Evolutionary conservation across 2,329 filamentous ascomycete genomes (phyloP), one percentile per base, ranked within the genome.

Genomic region (Volutella citrinella): DNA sequence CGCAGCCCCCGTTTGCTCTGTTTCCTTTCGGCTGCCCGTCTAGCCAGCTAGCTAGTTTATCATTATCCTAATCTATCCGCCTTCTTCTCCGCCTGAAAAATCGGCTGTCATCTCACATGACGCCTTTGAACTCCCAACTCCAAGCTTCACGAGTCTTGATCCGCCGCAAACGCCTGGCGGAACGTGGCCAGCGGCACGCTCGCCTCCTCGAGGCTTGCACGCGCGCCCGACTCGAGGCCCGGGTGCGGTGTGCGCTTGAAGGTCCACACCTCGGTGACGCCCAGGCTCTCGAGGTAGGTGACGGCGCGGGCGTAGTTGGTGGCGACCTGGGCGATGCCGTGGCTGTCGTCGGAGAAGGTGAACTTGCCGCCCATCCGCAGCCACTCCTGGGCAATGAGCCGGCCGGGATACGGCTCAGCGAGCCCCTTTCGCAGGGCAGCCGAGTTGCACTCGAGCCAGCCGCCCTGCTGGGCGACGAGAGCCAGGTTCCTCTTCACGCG

Each of bases 261-360:
- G 5, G 72, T 77, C 73, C 74, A 82, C 3, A 93, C 65, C 38
- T 79, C 69, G 19, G 64, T 55, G 17, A 91, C 78, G 5, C 80
- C 82, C 10, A 87, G 64, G 39, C 67, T 72, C 44, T 79, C 72
- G 36, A 95, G 66, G 58, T 86, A 95, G 2, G 76, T 70, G 38
- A 94, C 63, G 6, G 85, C 79, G 24, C 76, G 76, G 27, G 60
- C 56, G 65, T 93, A 97, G 57, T 95, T 91, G 31, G 87, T 82
- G n/a, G 82, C 88, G 6, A 98, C 75, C 57, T 98, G 91, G 3
- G 77, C 84, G 38, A 88, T 76, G 23, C 87, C 87, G 66, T 98
- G 93, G 59, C 89, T 95, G 63, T 98, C 93, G 60, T 98, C 93
- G 7, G 87, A 95, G 50, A 98, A 74, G 33, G 88, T 94, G 62